Percentiles rank a stretch among this genome's conserved stretches.
phyloP scores from a whole-genome alignment of 345 rosid genomes.

The Excoecaria agallocha region DNA sequence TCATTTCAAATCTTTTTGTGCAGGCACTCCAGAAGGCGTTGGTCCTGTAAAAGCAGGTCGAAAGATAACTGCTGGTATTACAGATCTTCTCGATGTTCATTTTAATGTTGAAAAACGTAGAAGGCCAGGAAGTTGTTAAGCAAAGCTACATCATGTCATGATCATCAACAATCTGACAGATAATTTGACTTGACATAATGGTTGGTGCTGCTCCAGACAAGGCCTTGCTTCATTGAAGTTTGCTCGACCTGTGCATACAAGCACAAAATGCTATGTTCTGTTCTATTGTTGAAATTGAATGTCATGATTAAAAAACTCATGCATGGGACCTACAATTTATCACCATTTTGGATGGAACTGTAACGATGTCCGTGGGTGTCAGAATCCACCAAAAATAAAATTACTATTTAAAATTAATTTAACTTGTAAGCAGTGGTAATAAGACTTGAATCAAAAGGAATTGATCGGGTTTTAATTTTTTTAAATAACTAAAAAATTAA shows the following conservation, averaged over 20 bases:
- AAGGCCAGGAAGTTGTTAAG: slow-evolving; percentile 35
- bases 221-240: background rate
- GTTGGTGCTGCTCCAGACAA: background rate
- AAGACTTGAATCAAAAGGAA: too few species aligned
- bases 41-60: slow-evolving; percentile 89
- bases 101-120: slow-evolving; percentile 55
- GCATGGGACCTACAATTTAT: background rate
- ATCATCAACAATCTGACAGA: background rate
- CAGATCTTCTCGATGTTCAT: slow-evolving; percentile 62
- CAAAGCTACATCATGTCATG: background rate
- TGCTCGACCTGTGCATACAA: background rate
- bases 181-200: background rate
- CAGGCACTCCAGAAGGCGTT: slow-evolving; percentile 92
- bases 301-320: background rate
- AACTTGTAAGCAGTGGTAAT: background rate
- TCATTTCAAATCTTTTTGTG: slow-evolving; percentile 12
- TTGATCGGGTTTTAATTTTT: too few species aligned
- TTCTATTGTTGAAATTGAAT: background rate
- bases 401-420: too few species aligned
- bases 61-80: slow-evolving; percentile 79
- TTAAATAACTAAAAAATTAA: too few species aligned
- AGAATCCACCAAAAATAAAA: too few species aligned
- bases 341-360: background rate
- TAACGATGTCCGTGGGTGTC: too few species aligned
- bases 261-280: background rate